Conservation (phyloP, 1,139 yeast genomes). For the Suhomyces taliae region DNA sequence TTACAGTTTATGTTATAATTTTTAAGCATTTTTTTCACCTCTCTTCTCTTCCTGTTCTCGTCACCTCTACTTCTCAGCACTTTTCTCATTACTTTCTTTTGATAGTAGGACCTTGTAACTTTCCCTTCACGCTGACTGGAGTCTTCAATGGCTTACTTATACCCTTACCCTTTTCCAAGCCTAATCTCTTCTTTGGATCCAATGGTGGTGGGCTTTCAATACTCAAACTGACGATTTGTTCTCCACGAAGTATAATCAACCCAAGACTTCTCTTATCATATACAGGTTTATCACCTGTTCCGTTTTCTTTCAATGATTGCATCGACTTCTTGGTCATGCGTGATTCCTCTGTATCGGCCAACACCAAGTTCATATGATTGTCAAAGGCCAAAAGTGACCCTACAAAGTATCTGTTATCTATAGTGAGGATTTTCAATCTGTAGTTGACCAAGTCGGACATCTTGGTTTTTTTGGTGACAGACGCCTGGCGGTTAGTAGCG, state of each 20-base stretch:
- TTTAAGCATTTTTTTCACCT: no score
- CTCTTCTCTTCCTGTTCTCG: no score
- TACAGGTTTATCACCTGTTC: conserved; percentile 30
- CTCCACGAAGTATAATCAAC: conserved; percentile 82
- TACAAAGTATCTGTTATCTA: conserved; percentile 72
- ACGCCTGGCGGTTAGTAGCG: conserved; percentile 6
- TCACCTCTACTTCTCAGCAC: neutral
- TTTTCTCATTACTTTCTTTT: conserved; percentile 2
- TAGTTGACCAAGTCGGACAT: conserved; percentile 73
- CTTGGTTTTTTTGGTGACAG: conserved; percentile 46
- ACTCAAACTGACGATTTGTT: conserved; percentile 77
- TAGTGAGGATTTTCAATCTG: conserved; percentile 68
- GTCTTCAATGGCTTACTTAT: conserved; percentile 40
- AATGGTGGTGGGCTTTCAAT: conserved; percentile 77
- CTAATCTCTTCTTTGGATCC: conserved; percentile 43
- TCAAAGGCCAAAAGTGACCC: conserved; percentile 90
- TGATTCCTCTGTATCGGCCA: conserved; percentile 83
- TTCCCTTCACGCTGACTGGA: conserved; percentile 15
- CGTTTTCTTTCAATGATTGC: conserved; percentile 36
- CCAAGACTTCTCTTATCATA: conserved; percentile 72
- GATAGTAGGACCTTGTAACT: conserved; percentile 15
- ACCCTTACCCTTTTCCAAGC: conserved; percentile 48
- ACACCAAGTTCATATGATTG: conserved; percentile 81
- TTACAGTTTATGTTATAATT: no score
- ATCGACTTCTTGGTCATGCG: conserved; percentile 66